Conservation (phyloP, 495 filamentous ascomycete genomes). For the Recurvomyces mirabilis region DNA sequence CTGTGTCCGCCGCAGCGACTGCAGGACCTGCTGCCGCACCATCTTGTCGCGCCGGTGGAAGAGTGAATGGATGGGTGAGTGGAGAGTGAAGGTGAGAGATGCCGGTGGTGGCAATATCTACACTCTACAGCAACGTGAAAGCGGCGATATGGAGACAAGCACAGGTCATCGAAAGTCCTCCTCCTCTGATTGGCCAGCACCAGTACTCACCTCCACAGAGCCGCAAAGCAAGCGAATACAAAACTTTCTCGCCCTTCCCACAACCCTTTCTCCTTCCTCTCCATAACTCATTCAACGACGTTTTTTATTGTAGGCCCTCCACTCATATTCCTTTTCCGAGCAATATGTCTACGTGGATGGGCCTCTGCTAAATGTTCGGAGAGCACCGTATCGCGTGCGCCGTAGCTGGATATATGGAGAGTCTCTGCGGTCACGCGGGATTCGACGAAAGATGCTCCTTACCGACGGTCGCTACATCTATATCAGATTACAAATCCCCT, state of each 20-base stretch:
- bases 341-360: too few relatives aligned
- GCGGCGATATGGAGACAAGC: slow-evolving; percentile 13
- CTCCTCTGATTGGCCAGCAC: background rate
- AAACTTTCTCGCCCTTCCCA: slow-evolving; percentile 19
- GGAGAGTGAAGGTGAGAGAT: background rate
- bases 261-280: slow-evolving; percentile 36
- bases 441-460: slow-evolving; percentile 47
- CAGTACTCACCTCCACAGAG: background rate
- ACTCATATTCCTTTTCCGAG: slow-evolving; percentile 40
- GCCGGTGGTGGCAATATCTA: too few relatives aligned
- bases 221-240: background rate
- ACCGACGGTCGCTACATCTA: slow-evolving; percentile 50
- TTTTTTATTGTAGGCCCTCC: slow-evolving; percentile 69
- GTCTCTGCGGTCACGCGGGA: slow-evolving; percentile 14
- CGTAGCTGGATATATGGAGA: slow-evolving; percentile 60
- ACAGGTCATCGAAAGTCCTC: background rate
- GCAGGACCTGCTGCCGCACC: slow-evolving; percentile 76
- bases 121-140: too few relatives aligned
- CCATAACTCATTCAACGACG: slow-evolving; percentile 47
- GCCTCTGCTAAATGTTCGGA: slow-evolving; percentile 56
- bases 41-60: slow-evolving; percentile 46
- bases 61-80: background rate
- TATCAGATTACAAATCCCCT: too few relatives aligned
- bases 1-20: slow-evolving; percentile 72
- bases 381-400: slow-evolving; percentile 42